Conservation (phyloP, 208 protist species). For the Trypanosoma mega region DNA sequence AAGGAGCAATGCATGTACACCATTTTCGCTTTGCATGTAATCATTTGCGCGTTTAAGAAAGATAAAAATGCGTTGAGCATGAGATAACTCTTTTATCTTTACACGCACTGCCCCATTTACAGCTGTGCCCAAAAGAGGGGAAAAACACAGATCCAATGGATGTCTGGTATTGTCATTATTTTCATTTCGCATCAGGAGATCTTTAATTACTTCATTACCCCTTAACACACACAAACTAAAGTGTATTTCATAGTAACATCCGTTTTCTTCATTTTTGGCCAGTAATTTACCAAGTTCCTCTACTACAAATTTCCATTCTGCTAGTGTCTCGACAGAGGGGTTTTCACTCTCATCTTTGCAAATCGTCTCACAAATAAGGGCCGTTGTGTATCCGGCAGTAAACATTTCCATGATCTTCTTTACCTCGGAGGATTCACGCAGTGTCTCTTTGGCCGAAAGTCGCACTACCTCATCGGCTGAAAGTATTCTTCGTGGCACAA, state of each 20-base stretch:
- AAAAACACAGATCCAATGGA: constrained; percentile 4
- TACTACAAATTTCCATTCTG: background rate
- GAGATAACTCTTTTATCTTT: constrained; percentile 1
- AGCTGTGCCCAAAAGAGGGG: constrained; percentile 1
- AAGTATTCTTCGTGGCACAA: too few relatives aligned
- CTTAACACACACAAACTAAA: constrained; percentile 7
- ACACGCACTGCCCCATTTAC: background rate
- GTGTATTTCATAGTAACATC: background rate
- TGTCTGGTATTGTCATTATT: background rate
- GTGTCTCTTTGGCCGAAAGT: too few relatives aligned
- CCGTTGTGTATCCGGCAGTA: too few relatives aligned
- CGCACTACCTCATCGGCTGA: too few relatives aligned
- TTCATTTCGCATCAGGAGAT: background rate
- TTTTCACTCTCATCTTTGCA: too few relatives aligned
- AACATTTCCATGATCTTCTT: too few relatives aligned
- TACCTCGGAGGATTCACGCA: too few relatives aligned
- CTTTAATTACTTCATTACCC: background rate
- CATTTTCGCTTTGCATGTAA: background rate
- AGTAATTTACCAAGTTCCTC: constrained; percentile 3
- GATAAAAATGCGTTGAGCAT: background rate
- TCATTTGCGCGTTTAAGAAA: background rate
- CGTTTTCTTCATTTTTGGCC: background rate
- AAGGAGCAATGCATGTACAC: background rate
- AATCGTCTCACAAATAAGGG: too few relatives aligned
- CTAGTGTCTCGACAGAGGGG: too few relatives aligned